These are phyloP conservation scores for Penicillium sp. DNA, from an alignment of 2,329 filamentous ascomycete species.

Conservation along the genomic window DNA sequence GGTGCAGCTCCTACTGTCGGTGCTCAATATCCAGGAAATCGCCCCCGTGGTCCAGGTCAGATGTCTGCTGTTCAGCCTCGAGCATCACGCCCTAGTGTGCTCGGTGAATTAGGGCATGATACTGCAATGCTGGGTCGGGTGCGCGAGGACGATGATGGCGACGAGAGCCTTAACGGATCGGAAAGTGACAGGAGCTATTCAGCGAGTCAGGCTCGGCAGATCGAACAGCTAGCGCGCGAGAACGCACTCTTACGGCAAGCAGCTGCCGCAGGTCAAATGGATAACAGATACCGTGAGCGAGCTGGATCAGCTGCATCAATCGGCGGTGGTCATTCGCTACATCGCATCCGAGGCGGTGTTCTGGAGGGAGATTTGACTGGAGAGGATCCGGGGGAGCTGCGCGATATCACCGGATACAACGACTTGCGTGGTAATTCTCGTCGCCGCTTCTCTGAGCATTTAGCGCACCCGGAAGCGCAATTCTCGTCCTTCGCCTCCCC, in stretches of 20 bases:
- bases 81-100: slow-evolving; percentile 60
- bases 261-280: slow-evolving; percentile 40
- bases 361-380: slow-evolving; percentile 45
- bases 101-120: slow-evolving; percentile 47
- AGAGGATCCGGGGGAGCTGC: slow-evolving; percentile 45
- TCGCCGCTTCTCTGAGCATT: slow-evolving; percentile 46
- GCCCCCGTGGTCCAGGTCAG: slow-evolving; percentile 42
- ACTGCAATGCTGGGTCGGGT: slow-evolving; percentile 45
- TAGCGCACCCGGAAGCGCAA: slow-evolving; percentile 40
- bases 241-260: slow-evolving; percentile 48
- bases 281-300: slow-evolving; percentile 39
- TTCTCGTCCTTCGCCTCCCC: slow-evolving; percentile 32
- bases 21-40: slow-evolving; percentile 26
- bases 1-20: slow-evolving; percentile 20
- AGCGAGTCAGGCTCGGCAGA: slow-evolving; percentile 42
- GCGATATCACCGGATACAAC: slow-evolving; percentile 38
- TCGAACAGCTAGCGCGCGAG: slow-evolving; percentile 47
- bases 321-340: slow-evolving; percentile 31
- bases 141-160: slow-evolving; percentile 48
- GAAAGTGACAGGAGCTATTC: slow-evolving; percentile 38
- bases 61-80: slow-evolving; percentile 74
- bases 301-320: slow-evolving; percentile 40
- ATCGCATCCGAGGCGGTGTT: slow-evolving; percentile 41
- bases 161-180: slow-evolving; percentile 38
- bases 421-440: slow-evolving; percentile 36